Evolutionary conservation across 176 grass and related monocot genomes (phyloP).

Genomic region (Cenchrus americanus): DNA sequence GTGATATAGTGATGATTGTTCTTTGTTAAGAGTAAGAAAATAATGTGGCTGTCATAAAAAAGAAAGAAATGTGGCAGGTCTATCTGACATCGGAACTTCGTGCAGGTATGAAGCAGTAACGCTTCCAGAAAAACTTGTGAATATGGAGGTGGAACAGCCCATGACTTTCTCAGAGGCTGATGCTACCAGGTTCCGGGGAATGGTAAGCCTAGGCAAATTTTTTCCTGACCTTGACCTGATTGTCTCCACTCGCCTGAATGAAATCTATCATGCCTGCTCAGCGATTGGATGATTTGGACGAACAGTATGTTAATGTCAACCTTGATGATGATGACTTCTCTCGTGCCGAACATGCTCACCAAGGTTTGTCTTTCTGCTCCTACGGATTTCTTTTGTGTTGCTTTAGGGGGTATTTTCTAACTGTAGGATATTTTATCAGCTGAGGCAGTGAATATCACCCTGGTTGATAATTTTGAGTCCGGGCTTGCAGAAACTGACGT

Average conservation of each 20-base stretch:
- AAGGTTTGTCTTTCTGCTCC: slow-evolving; percentile 61
- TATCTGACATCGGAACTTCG: slow-evolving; percentile 30
- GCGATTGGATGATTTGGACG: slow-evolving; percentile 87
- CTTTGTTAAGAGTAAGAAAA: slow-evolving; percentile 27
- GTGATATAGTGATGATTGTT: slow-evolving; percentile 18
- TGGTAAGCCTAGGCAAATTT: slow-evolving; percentile 61
- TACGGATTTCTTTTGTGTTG: background rate
- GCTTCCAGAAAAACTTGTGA: slow-evolving; percentile 56
- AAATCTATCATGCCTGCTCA: slow-evolving; percentile 39
- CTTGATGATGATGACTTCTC: slow-evolving; percentile 62
- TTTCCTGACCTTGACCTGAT: slow-evolving; percentile 27
- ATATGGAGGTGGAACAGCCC: slow-evolving; percentile 70
- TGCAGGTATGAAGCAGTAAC: slow-evolving; percentile 92
- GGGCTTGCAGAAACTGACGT: slow-evolving; percentile 55
- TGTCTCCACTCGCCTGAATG: slow-evolving; percentile 12
- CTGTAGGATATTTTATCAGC: slow-evolving; percentile 53
- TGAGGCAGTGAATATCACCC: slow-evolving; percentile 71
- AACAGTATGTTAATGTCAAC: slow-evolving; percentile 80
- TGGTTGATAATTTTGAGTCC: slow-evolving; percentile 64
- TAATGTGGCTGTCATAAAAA: background rate
- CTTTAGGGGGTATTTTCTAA: slow-evolving; percentile 13
- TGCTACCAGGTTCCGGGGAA: slow-evolving; percentile 56
- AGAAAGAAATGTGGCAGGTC: background rate
- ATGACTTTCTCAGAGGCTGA: slow-evolving; percentile 54
- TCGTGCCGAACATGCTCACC: slow-evolving; percentile 53